Evolutionary conservation across 768 basidiomycete genomes (phyloP), one percentile per base, ranked within the genome.

Genomic region (Cystobasidium tubakii): DNA sequence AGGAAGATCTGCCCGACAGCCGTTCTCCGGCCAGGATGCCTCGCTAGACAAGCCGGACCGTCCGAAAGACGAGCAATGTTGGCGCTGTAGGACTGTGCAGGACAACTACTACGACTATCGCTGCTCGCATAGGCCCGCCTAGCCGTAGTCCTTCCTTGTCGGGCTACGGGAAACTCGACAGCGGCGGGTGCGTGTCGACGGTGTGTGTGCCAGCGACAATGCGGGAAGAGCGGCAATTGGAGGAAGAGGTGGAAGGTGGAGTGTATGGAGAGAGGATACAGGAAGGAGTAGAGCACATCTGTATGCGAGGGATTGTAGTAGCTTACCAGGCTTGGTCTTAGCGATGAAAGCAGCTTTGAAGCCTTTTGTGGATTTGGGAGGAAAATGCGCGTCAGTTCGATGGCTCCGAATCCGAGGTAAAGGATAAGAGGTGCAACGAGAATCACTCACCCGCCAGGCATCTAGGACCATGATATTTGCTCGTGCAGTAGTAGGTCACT

Each of bases 401-500:
- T n/a, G n/a, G n/a, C n/a, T n/a, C n/a, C n/a, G 12, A 36, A 50
- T 7, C 15, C 4, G 34, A n/a, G 54, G 12, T 34, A 55, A 19
- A 33, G 54, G 66, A 31, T 1, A 23, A 43, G 44, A 69, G 34
- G 19, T 7, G 55, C 9, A 69, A 44, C 39, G 63, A 65, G 57
- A 25, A 25, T 15, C 7, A 67, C 66, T 31, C 57, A 60, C 63
- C 63, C 36, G 63, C 63, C 63, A 65, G 36, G 39, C 63, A 65
- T 46, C 43, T 65, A 3, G 63, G 36, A 27, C 4, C 7, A 65
- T 65, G 34, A 27, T 65, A 65, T 54, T 71, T 71, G 69, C 39
- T 60, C 33, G 50, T 29, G 55, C 69, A 71, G 55, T 71, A 71
- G 50, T 36, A 71, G 25, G 33, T 71, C 9, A 71, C 69, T 60